These are phyloP conservation scores for Candida odintsovae DNA, from an alignment of 805 yeast genomes.

Conservation along the genomic window DNA sequence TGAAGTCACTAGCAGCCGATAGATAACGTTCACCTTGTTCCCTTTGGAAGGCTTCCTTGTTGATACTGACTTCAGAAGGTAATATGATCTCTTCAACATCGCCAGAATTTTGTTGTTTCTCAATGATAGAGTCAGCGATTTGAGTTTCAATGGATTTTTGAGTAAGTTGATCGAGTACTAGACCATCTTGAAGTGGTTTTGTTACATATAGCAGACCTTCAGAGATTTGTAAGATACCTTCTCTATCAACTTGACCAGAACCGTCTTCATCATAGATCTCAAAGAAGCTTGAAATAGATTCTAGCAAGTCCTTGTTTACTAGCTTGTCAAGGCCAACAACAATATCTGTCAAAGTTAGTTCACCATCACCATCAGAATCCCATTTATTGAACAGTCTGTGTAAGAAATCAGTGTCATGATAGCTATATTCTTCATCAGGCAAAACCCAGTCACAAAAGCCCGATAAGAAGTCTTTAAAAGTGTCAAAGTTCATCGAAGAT, in stretches of 20 bases:
- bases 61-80: conserved; percentile 57
- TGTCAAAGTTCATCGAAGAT: conserved; percentile 68
- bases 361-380: conserved; percentile 53
- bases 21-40: conserved; percentile 77
- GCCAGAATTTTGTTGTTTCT: conserved; percentile 27
- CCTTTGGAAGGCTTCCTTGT: conserved; percentile 53
- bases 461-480: conserved; percentile 68
- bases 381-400: conserved; percentile 62
- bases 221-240: conserved; percentile 74
- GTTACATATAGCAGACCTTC: conserved; percentile 84
- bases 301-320: conserved; percentile 70
- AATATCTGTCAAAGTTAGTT: conserved; percentile 62
- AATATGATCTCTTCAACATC: conserved; percentile 35
- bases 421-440: conserved; percentile 32
- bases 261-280: conserved; percentile 60
- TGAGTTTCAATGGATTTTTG: conserved; percentile 56
- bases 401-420: conserved; percentile 43
- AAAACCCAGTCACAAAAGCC: conserved; percentile 76
- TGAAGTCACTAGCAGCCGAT: conserved; percentile 79
- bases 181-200: conserved; percentile 78
- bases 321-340: conserved; percentile 68
- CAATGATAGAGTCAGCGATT: conserved; percentile 55
- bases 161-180: conserved; percentile 58
- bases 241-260: conserved; percentile 63
- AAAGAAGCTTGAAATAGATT: conserved; percentile 72